Percentiles rank a stretch among this genome's conserved stretches.
These are phyloP conservation scores for Globisporangium yorkense DNA, from an alignment of 352 stramenopile genomes.

Conservation along the genomic window DNA sequence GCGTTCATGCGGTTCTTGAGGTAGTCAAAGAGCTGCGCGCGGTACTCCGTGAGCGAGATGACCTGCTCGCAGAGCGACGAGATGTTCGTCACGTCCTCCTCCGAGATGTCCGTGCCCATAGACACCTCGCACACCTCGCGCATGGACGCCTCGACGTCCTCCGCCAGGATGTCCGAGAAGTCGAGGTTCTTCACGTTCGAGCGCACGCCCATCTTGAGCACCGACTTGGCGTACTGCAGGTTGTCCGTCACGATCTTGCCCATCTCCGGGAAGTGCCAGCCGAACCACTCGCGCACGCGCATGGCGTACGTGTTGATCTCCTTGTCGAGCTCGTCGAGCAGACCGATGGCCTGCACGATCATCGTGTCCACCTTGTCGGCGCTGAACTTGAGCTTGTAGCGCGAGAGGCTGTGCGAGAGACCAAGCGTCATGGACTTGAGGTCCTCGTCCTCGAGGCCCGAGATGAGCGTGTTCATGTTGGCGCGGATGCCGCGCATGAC, in stretches of 20 bases:
- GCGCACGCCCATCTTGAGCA: constrained; percentile 94
- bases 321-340: constrained; percentile 99
- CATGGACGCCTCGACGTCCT: constrained; percentile 92
- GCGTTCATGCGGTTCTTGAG: constrained; percentile 99
- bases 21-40: constrained; percentile 99
- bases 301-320: constrained; percentile 99
- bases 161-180: constrained; percentile 84
- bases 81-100: constrained; percentile 98
- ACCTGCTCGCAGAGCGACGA: constrained; percentile 90
- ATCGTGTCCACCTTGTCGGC: constrained; percentile 99
- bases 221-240: constrained; percentile 97
- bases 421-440: constrained; percentile 98
- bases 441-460: constrained; percentile 86
- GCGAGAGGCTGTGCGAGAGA: constrained; percentile 96
- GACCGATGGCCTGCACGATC: constrained; percentile 99
- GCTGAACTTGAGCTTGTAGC: constrained; percentile 99
- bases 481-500: constrained; percentile 95
- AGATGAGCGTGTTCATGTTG: constrained; percentile 95
- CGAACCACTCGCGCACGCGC: constrained; percentile 99
- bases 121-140: constrained; percentile 98
- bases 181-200: constrained; percentile 92
- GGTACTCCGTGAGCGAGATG: constrained; percentile 86
- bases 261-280: constrained; percentile 97
- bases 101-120: constrained; percentile 99
- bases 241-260: constrained; percentile 98